Evolutionary conservation across 2,329 filamentous ascomycete genomes (phyloP), one percentile per base, ranked within the genome.

Genomic region (Colletotrichum abscissum): DNA sequence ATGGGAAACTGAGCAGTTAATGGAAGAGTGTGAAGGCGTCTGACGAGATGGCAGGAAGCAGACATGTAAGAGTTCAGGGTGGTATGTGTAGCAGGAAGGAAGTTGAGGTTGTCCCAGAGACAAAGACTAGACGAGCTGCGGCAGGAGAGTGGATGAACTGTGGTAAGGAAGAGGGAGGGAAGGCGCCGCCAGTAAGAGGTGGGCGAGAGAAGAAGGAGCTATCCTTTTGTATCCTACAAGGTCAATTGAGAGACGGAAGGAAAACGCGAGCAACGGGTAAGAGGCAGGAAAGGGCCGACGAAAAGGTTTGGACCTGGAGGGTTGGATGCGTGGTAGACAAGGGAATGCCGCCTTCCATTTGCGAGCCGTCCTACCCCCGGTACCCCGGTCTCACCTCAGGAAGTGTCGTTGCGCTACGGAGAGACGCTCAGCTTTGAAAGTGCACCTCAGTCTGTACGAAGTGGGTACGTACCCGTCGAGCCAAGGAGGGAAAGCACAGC

Each of bases 221-320:
- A 59, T 69, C 69, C 66, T 69, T 72, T 64, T 64, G 69, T 72
- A 69, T 72, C 58, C 52, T 69, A 46, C 52, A 58, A 49, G 46
- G 58, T 67, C 69, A 72, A 72, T 72, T 58, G 69, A 59, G 38
- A 72, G 71, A 74, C 56, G 64, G 75, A 76, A 71, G 66, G 64
- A 54, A 68, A 75, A 65, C 60, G 63, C 67, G 67, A 54, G 55
- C 59, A 59, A 30, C n/a, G 74, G 65, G 70, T 38, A 63, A 58
- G 65, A 73, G 59, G 72, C 69, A 42, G 64, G 60, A 65, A 59
- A 69, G 74, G 75, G 69, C 55, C 57, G 71, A 65, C 58, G 55
- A 52, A 65, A 63, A 67, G 74, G 64, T 57, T 64, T 64, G 62
- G 38, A 46, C 35, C 16, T 60, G 58, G 59, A 62, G 67, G 56